phyloP scores from a whole-genome alignment of 139 green algal genomes.

The Trebouxia sp. region DNA sequence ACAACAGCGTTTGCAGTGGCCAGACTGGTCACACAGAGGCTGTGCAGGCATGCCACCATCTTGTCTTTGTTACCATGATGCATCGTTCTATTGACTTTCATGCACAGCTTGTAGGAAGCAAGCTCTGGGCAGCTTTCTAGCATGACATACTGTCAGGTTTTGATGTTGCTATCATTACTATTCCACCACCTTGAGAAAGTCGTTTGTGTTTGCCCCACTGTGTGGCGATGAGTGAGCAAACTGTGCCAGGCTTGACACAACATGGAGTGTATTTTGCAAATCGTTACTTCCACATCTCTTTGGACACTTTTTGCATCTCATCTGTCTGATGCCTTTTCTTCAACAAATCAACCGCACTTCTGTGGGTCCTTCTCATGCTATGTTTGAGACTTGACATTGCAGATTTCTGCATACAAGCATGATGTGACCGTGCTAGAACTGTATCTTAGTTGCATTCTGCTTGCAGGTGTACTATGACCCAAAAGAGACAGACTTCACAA shows the following conservation, averaged over 20 bases:
- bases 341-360: neutral
- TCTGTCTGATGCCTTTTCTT: neutral
- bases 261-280: neutral
- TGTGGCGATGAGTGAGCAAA: no score
- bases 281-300: neutral
- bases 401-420: no score
- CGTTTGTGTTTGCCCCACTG: no score
- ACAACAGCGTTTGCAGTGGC: constrained; percentile 86
- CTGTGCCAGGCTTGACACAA: no score
- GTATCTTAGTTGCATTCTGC: neutral
- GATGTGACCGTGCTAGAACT: no score
- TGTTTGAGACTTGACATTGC: no score
- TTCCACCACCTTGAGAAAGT: neutral
- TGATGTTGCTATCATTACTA: neutral
- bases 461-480: constrained; percentile 80
- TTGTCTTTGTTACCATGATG: neutral
- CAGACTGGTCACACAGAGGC: constrained; percentile 79
- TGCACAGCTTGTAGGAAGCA: no score
- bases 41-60: constrained; percentile 39
- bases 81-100: no score
- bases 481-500: constrained; percentile 58
- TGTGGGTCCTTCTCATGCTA: neutral
- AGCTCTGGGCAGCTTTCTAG: no score
- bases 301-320: neutral
- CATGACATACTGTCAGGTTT: neutral